A percentile compares a stretch with the other conserved stretches of the same genome.
These are phyloP conservation scores for Typha latifolia DNA, from an alignment of 176 grass and related monocot species.

Conservation along the genomic window DNA sequence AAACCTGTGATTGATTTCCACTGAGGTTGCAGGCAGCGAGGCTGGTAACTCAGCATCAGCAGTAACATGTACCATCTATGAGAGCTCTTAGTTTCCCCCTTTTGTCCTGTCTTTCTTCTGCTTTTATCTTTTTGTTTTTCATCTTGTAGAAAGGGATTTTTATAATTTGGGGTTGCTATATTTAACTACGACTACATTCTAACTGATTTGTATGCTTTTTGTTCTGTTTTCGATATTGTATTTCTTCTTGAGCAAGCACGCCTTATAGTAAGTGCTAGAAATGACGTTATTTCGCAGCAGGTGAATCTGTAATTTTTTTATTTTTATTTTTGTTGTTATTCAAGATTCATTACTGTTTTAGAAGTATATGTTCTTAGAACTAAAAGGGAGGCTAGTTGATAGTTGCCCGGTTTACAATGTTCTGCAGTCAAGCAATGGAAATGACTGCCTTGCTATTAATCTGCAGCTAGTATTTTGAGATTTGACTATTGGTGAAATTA, in stretches of 20 bases:
- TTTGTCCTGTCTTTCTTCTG: neutral
- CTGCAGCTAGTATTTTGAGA: too few species aligned
- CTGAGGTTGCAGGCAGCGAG: neutral
- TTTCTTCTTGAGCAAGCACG: neutral
- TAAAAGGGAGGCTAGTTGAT: too few species aligned
- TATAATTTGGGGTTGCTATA: neutral
- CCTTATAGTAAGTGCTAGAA: neutral
- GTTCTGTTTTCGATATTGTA: neutral
- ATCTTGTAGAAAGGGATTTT: neutral
- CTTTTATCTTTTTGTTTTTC: neutral
- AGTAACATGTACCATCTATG: constrained; percentile 3
- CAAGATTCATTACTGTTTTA: too few species aligned
- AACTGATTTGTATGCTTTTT: neutral
- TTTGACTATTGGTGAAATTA: too few species aligned
- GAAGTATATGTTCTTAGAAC: too few species aligned
- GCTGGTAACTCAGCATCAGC: neutral
- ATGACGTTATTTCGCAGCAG: too few species aligned
- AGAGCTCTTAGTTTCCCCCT: neutral
- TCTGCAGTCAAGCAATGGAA: too few species aligned
- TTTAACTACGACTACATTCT: neutral
- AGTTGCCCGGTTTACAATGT: too few species aligned
- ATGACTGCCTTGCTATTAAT: too few species aligned
- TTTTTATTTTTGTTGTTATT: too few species aligned
- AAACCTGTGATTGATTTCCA: constrained; percentile 6
- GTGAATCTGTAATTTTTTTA: too few species aligned